Base-by-base conservation (phyloP, 805 yeast species). In the Candida namnaoensis region DNA sequence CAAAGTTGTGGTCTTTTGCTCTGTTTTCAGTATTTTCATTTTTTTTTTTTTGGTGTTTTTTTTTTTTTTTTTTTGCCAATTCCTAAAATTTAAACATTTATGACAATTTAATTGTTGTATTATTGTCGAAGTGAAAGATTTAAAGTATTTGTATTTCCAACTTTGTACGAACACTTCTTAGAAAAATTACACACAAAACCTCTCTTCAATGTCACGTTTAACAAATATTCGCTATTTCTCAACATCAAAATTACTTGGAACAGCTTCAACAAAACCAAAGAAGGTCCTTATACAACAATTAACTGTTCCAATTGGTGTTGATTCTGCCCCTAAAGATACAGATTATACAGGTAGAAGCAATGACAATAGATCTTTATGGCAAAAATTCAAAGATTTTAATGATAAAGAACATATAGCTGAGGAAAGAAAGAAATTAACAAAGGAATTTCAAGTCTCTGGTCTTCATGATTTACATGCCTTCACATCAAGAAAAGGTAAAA, bases 401-500 rank as follows among this genome's bases (percentile, higher is more conserved):
- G 71, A 78, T 45, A 63, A 69, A 28, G 72, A 71, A 7, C 71
- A 72, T 55, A 69, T 76, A 41, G 57, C 62, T 32, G 53, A 60
- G 39, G 63, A 81, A 40, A 66, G 78, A 26, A 69, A 66, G 41
- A 76, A 72, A 44, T 60, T 83, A 46, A 81, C 80, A 50, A 66
- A 67, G 38, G 88, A 83, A 61, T 70, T 82, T 48, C 73, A 81
- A 25, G 76, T 74, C 48, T 78, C 86, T 26, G 80, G 84, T n/a
- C 71, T 79, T 71, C 73, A 76, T 47, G 82, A 80, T 44, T 68
- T 80, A 54, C 75, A 76, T 52, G 70, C 74, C 3, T 81, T 77
- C 54, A 68, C 81, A 38, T 82, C 81, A 50, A 85, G 91, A 3
- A 74, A 79, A 34, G 99, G 98, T 24, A 88, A 88, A 62, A 69